Evolutionary conservation across 495 filamentous ascomycete species (phyloP), one percentile per base, ranked within the genome.

Genomic region (Penicillium bovifimosum): DNA sequence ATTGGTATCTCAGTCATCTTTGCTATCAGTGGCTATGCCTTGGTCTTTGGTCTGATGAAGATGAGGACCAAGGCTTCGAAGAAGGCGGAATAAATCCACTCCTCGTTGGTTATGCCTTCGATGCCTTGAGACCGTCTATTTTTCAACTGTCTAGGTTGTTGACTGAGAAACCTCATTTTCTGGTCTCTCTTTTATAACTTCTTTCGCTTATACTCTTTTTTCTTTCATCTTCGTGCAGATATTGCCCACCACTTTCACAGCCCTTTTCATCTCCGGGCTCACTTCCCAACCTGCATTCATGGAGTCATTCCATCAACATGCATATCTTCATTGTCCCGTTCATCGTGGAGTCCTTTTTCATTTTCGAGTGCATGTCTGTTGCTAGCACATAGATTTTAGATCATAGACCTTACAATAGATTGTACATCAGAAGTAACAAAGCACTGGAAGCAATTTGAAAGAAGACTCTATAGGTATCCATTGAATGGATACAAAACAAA

Each of bases 21-120:
- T 49, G 72, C 63, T 10, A 52, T 78, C 32, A 73, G 69, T 26
- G 68, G 67, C 38, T 80, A 78, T 53, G 69, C 69, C 3, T 53
- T 78, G 47, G 77, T 80, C 0, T 80, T 72, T 48, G 51, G 56
- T 27, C 58, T 80, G 46, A 80, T 80, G 76, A 80, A 77, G 38
- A 24, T 63, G 14, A 43, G 61, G 34, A 75, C 72, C 10, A 75
- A 73, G 63, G 65, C 63, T 13, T 69, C 67, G 14, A 75, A 73
- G 62, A 73, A 63, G 51, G 71, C 71, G 5, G 59, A 69, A 34
- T 72, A 59, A 14, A 17, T 18, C 33, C 36, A 9, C 28, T 0
- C 34, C 24, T 20, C 39, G 18, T 36, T n/a, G 20, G 32, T 8
- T 34, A 2, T 35, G 3, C 10, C 40, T 27, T 9, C 6, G 9